A percentile compares a stretch with the other conserved stretches of the same genome.
Conservation (phyloP, 805 yeast species). For the Lachancea fermentati region DNA sequence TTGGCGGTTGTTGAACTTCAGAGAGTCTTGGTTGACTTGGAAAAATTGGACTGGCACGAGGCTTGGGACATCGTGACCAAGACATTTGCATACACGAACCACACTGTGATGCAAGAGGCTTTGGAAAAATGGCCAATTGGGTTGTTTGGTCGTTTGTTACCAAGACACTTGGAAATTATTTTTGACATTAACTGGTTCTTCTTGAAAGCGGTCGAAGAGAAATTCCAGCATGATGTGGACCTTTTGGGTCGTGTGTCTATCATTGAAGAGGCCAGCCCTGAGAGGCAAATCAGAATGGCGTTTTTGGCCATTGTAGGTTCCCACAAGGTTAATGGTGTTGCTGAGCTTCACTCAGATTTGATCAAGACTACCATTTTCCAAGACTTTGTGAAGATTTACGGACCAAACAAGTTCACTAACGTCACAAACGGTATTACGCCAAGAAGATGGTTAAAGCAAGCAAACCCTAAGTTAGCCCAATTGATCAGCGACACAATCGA, state of each 20-base stretch:
- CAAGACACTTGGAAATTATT: conserved; percentile 87
- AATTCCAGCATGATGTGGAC: conserved; percentile 66
- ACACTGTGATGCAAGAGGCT: conserved; percentile 93
- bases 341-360: conserved; percentile 88
- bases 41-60: conserved; percentile 70
- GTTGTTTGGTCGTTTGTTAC: conserved; percentile 68
- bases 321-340: conserved; percentile 92
- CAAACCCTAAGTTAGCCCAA: conserved; percentile 75
- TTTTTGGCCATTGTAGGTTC: conserved; percentile 86
- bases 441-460: conserved; percentile 92
- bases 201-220: conserved; percentile 65
- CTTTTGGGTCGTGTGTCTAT: conserved; percentile 69
- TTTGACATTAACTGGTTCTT: conserved; percentile 79
- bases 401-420: conserved; percentile 77
- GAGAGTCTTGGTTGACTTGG: conserved; percentile 79
- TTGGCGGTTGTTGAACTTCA: conserved; percentile 85
- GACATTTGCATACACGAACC: conserved; percentile 90
- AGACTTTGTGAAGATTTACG: conserved; percentile 82
- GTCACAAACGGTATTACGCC: conserved; percentile 96
- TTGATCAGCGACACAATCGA: conserved; percentile 62
- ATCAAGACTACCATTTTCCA: conserved; percentile 84
- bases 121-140: conserved; percentile 94
- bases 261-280: conserved; percentile 67
- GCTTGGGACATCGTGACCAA: conserved; percentile 81
- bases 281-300: conserved; percentile 90